These are phyloP conservation scores for Tolypocladium pustulatum DNA, from an alignment of 2,329 filamentous ascomycete genomes.

Conservation along the genomic window DNA sequence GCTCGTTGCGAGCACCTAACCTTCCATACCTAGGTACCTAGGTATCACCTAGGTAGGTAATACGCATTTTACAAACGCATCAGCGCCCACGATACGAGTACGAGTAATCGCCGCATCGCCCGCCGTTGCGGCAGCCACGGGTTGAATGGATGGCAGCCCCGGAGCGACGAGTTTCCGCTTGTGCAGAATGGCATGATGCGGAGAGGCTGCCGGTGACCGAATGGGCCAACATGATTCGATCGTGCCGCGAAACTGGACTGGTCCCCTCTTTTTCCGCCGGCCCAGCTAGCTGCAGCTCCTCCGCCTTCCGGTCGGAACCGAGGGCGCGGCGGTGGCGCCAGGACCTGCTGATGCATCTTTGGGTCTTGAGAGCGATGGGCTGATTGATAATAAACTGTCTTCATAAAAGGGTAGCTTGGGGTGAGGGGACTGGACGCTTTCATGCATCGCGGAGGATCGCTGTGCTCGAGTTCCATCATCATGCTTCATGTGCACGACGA, in stretches of 20 bases:
- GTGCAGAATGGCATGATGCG: constrained; percentile 2
- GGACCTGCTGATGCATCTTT: neutral
- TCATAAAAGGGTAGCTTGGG: no score
- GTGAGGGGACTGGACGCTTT: no score
- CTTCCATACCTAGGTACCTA: no score
- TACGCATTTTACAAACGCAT: neutral
- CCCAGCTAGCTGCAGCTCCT: neutral
- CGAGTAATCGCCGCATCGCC: neutral
- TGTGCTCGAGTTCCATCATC: no score
- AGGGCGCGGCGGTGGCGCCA: neutral
- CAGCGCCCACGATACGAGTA: neutral
- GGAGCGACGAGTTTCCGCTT: constrained; percentile 1
- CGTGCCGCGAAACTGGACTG: neutral
- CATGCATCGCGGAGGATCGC: no score
- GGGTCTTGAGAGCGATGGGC: neutral
- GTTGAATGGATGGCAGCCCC: no score
- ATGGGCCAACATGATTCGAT: neutral
- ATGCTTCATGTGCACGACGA: no score
- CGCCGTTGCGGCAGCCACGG: neutral
- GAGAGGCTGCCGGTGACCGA: neutral
- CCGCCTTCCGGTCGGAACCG: neutral
- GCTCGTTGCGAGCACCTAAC: no score
- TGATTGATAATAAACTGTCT: no score
- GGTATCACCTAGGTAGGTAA: no score
- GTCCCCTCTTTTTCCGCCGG: neutral